phyloP scores from a whole-genome alignment of 2,329 filamentous ascomycete species.

The Xylariaceae sp. region DNA sequence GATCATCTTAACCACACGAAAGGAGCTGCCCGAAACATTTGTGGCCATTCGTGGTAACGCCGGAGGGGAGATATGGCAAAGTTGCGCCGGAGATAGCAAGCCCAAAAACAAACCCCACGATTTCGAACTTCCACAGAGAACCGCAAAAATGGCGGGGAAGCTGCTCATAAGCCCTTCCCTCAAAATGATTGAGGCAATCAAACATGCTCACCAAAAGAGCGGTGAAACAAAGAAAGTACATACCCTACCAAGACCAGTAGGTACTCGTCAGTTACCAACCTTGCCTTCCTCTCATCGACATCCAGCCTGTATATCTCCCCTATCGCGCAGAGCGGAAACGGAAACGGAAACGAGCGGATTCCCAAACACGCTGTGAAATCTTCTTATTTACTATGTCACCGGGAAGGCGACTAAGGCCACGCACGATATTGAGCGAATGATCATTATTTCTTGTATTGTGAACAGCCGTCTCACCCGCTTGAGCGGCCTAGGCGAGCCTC shows the following conservation, averaged over 20 bases:
- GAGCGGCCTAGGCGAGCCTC: conserved; percentile 10
- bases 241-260: too few species aligned
- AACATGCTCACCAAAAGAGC: too few species aligned
- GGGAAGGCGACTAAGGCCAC: not conserved
- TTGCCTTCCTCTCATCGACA: not conserved
- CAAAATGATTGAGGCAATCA: too few species aligned
- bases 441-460: conserved; percentile 20
- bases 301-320: not conserved
- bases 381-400: conserved; percentile 5
- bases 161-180: too few species aligned
- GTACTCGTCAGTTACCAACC: not conserved
- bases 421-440: conserved; percentile 10
- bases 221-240: not conserved
- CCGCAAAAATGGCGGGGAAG: too few species aligned
- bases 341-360: not conserved
- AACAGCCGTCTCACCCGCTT: conserved; percentile 8
- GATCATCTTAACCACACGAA: too few species aligned
- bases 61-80: too few species aligned
- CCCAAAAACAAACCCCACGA: too few species aligned
- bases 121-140: too few species aligned
- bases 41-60: too few species aligned
- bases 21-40: too few species aligned
- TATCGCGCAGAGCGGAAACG: not conserved
- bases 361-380: not conserved
- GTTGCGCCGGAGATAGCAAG: too few species aligned